These are phyloP conservation scores for Trichoderma aggressivum DNA, from an alignment of 2,329 filamentous ascomycete genomes.

Conservation along the genomic window DNA sequence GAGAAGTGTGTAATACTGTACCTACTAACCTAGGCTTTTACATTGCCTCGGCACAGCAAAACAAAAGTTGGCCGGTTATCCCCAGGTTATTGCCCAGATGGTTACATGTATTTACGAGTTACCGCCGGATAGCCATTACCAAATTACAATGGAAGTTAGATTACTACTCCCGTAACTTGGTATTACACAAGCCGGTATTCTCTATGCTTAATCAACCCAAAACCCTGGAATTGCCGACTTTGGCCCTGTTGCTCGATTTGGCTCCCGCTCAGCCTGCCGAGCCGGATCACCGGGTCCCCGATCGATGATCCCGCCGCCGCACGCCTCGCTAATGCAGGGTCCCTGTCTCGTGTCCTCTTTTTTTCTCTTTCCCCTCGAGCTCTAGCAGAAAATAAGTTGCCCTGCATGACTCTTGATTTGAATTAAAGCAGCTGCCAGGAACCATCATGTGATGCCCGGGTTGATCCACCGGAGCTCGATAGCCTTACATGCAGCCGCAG, in stretches of 20 bases:
- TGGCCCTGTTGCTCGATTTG: background rate
- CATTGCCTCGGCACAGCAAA: background rate
- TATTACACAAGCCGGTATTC: background rate
- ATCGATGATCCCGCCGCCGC: slow-evolving; percentile 11
- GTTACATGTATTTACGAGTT: too few species aligned
- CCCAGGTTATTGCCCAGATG: background rate
- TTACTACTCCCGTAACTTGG: too few species aligned
- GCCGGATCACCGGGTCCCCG: slow-evolving; percentile 6
- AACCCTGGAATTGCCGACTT: background rate
- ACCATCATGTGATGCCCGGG: slow-evolving; percentile 1
- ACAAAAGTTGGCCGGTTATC: background rate
- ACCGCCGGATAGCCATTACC: too few species aligned
- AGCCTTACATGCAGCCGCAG: background rate
- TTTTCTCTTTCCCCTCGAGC: background rate
- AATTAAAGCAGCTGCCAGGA: background rate
- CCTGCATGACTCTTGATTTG: background rate
- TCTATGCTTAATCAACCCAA: background rate
- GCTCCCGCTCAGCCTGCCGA: background rate
- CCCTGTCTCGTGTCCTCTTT: background rate
- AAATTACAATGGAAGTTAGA: too few species aligned
- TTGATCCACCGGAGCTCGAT: background rate
- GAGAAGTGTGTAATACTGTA: background rate
- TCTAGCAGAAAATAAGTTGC: background rate
- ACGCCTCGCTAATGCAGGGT: slow-evolving; percentile 11
- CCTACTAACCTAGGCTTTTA: too few species aligned